phyloP scores from a whole-genome alignment of 495 filamentous ascomycete genomes.

The Penicillium tannophilum region DNA sequence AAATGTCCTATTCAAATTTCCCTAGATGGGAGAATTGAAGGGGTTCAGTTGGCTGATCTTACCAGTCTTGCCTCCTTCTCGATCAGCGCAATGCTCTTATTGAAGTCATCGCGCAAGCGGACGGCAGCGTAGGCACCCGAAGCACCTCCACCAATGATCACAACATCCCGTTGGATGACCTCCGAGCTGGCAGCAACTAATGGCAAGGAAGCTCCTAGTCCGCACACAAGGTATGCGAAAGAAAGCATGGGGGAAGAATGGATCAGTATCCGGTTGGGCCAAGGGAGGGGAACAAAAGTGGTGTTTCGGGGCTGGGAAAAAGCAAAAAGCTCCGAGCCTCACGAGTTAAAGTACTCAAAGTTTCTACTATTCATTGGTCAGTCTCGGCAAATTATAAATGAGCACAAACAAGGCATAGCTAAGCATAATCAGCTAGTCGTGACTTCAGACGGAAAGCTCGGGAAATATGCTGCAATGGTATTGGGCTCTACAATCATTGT shows the following conservation, averaged over 20 bases:
- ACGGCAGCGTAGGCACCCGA: constrained; percentile 52
- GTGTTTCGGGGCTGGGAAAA: too few relatives aligned
- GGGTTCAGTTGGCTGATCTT: constrained; percentile 17
- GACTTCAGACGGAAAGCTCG: too few relatives aligned
- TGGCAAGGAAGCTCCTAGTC: constrained; percentile 18
- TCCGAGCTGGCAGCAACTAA: constrained; percentile 9
- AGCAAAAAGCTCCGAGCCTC: too few relatives aligned
- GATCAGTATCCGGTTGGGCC: too few relatives aligned
- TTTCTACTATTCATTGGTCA: too few relatives aligned
- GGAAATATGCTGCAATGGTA: too few relatives aligned
- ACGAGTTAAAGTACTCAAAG: too few relatives aligned
- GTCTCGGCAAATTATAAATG: too few relatives aligned
- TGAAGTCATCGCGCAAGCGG: constrained; percentile 40
- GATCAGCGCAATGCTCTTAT: constrained; percentile 42
- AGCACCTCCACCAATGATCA: constrained; percentile 49
- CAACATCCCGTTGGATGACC: constrained; percentile 34
- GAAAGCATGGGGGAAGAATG: neutral
- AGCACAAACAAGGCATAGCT: too few relatives aligned
- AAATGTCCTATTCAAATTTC: neutral
- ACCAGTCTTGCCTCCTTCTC: constrained; percentile 44
- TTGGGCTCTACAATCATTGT: too few relatives aligned
- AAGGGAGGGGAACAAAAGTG: too few relatives aligned
- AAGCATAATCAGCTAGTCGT: too few relatives aligned
- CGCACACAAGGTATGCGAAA: neutral
- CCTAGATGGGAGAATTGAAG: neutral